Conservation (phyloP, 805 yeast species). For the Lachancea lanzarotensis region DNA sequence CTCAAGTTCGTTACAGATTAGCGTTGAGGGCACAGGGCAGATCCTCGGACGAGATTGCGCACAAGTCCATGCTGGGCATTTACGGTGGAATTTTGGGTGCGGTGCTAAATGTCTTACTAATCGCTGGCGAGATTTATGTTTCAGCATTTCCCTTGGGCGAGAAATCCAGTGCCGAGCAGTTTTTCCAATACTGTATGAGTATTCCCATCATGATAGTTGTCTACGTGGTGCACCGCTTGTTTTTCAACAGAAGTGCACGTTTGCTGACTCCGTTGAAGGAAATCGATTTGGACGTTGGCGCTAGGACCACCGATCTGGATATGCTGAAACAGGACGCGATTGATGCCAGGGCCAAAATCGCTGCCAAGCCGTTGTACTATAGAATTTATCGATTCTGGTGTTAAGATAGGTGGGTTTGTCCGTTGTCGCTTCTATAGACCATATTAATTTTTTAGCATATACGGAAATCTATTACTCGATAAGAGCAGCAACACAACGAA, state of each 20-base stretch:
- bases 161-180: constrained; percentile 33
- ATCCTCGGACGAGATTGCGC: constrained; percentile 57
- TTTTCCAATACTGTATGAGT: constrained; percentile 49
- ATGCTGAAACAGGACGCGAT: constrained; percentile 36
- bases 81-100: constrained; percentile 58
- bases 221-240: constrained; percentile 41
- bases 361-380: constrained; percentile 30
- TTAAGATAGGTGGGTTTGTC: constrained; percentile 10
- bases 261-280: constrained; percentile 38
- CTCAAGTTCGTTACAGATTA: constrained; percentile 57
- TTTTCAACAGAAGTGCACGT: constrained; percentile 30
- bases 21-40: constrained; percentile 64
- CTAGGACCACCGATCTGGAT: constrained; percentile 44
- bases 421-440: too few species aligned
- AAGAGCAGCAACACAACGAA: too few species aligned
- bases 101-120: constrained; percentile 50
- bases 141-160: constrained; percentile 56
- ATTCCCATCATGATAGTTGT: constrained; percentile 41
- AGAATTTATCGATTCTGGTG: constrained; percentile 34
- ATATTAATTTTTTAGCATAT: too few species aligned
- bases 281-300: constrained; percentile 53
- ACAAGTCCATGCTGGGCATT: constrained; percentile 60
- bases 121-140: constrained; percentile 66
- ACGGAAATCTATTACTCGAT: too few species aligned
- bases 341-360: constrained; percentile 28